Evolutionary conservation across 352 stramenopile species (phyloP).

Genomic region (Hyphochytrium catenoides): DNA sequence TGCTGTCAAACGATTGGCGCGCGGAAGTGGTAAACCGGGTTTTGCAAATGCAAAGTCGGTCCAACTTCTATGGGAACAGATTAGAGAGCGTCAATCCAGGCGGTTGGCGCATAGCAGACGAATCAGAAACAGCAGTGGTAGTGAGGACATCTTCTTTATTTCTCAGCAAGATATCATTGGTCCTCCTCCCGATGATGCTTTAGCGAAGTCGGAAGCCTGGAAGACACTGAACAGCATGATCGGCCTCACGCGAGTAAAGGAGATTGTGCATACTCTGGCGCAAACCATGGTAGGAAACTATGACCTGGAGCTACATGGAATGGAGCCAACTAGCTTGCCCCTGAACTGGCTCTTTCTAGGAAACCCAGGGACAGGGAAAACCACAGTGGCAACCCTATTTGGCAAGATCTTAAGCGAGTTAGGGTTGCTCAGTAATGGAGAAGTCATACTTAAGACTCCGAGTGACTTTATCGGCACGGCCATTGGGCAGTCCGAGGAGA

Average conservation of each 20-base stretch:
- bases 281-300: slow-evolving; percentile 53
- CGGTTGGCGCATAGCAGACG: slow-evolving; percentile 49
- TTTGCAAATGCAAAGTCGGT: slow-evolving; percentile 65
- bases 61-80: slow-evolving; percentile 24
- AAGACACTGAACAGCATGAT: slow-evolving; percentile 38
- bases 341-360: slow-evolving; percentile 70
- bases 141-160: no score
- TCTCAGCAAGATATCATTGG: no score
- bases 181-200: no score
- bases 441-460: slow-evolving; percentile 60
- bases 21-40: slow-evolving; percentile 30
- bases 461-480: slow-evolving; percentile 53
- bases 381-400: slow-evolving; percentile 64
- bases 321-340: slow-evolving; percentile 24
- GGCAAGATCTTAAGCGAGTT: slow-evolving; percentile 58
- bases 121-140: slow-evolving; percentile 40
- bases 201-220: no score
- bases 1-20: slow-evolving; percentile 30
- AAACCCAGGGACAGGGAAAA: slow-evolving; percentile 75
- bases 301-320: slow-evolving; percentile 36
- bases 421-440: slow-evolving; percentile 63
- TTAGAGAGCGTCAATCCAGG: slow-evolving; percentile 14
- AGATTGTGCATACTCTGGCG: slow-evolving; percentile 38
- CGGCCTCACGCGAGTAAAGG: slow-evolving; percentile 46
- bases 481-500: slow-evolving; percentile 59